These are phyloP conservation scores for Epithemia pelagica DNA, from an alignment of 108 stramenopile species.

Conservation along the genomic window DNA sequence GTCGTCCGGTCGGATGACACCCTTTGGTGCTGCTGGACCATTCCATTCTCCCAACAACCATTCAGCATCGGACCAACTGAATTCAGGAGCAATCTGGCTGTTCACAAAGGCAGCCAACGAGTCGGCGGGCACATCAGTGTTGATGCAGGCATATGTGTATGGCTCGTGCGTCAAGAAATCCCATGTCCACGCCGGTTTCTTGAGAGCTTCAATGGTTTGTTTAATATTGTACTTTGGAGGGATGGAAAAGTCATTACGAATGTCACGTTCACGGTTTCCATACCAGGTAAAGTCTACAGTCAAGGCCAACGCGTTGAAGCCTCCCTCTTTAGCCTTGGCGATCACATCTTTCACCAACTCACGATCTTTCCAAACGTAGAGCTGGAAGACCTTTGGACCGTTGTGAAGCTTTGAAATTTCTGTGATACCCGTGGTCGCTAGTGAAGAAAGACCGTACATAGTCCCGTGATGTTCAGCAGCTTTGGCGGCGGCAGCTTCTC, in stretches of 20 bases:
- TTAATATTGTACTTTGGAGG: constrained; percentile 82
- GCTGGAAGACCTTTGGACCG: constrained; percentile 90
- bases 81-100: constrained; percentile 88
- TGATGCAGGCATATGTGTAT: constrained; percentile 88
- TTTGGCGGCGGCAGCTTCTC: constrained; percentile 85
- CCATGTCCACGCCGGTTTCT: constrained; percentile 87
- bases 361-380: constrained; percentile 97
- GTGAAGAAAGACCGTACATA: constrained; percentile 76
- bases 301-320: constrained; percentile 89
- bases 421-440: constrained; percentile 82
- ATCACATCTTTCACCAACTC: constrained; percentile 90
- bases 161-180: constrained; percentile 84
- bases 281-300: constrained; percentile 98
- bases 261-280: constrained; percentile 94
- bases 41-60: constrained; percentile 94
- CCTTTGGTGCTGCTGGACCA: constrained; percentile 90
- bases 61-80: constrained; percentile 94
- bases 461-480: constrained; percentile 81
- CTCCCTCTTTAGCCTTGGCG: constrained; percentile 89
- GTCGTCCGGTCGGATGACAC: constrained; percentile 94
- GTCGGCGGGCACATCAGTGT: constrained; percentile 85
- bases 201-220: constrained; percentile 81
- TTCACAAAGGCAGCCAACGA: constrained; percentile 94
- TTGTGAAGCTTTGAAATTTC: constrained; percentile 68
- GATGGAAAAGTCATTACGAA: constrained; percentile 94